Base-by-base conservation (phyloP, 306 rosid genomes). In the Boehmeria nivea region DNA sequence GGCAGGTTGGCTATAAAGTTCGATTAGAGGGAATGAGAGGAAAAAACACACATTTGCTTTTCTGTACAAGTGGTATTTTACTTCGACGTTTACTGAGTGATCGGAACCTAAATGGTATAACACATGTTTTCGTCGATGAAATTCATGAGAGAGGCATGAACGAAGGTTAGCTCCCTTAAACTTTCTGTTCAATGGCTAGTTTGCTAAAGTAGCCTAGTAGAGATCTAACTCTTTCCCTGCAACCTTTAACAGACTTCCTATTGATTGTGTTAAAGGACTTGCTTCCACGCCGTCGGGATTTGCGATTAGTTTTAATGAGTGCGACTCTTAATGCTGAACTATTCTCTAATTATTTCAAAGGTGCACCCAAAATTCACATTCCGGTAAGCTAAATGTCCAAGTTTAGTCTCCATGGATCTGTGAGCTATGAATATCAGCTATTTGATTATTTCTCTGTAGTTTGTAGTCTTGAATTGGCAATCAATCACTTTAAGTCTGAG, bases 101-200 rank as follows among this genome's bases (percentile, higher is more conserved):
- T 67, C 81, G 67, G 47, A 75, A 71, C 65, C 72, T 79, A 59
- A 71, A 57, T 60, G 84, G 84, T 13, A 53, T 79, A 49, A 79
- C 81, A 40, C 84, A 79, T 70, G 84, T 79, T 38, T 79, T 79
- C 15, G 84, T 79, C 54, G 84, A 79, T 71, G 84, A 79, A 71
- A 79, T 79, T 75, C 84, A 79, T 38, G 84, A 79, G 72, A 68
- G 84, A 39, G 84, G 84, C 68, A 79, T 79, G 84, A 79, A 79
- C 65, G 84, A 79, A 79, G 84, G 84, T 79, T 17, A 23, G 56
- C 15, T 60, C 63, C 54, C 58, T 43, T 17, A 57, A 11, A 26
- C 8, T 14, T 48, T 12, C 20, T 18, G 12, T 54, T 53, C 12
- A 51, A 23, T 53, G 56, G 63, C 60, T 8, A 12, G 42, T 39